These are phyloP conservation scores for Umbelopsis sp. DNA, from an alignment of 192 early-diverging fungal genomes.

Conservation along the genomic window DNA sequence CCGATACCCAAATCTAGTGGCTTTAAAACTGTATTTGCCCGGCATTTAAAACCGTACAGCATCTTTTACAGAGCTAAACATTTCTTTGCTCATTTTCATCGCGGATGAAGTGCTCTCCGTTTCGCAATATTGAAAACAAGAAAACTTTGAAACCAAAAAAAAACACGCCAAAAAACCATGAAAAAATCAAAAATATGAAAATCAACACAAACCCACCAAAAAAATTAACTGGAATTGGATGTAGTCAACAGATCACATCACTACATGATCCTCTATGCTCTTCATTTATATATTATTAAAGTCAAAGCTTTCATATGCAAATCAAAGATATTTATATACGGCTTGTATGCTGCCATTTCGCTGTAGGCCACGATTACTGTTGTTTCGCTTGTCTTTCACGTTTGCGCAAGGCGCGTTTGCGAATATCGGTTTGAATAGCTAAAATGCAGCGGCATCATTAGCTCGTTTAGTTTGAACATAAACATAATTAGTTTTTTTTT, in stretches of 20 bases:
- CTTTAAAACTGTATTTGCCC: constrained; percentile 6
- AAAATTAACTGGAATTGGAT: not conserved
- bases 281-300: not conserved
- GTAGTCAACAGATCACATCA: not conserved
- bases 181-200: not conserved
- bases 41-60: constrained; percentile 12
- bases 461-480: constrained; percentile 17
- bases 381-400: constrained; percentile 57
- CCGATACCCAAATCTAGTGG: not conserved
- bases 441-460: not conserved
- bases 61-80: constrained; percentile 16
- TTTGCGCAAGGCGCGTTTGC: constrained; percentile 76
- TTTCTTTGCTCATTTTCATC: constrained; percentile 20
- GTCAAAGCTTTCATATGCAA: not conserved
- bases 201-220: not conserved
- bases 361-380: constrained; percentile 26
- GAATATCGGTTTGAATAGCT: constrained; percentile 65
- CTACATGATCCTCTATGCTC: constrained; percentile 19
- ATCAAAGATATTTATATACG: constrained; percentile 2
- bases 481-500: not conserved
- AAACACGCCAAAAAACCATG: not conserved
- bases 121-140: not conserved
- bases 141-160: not conserved
- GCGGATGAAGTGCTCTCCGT: not conserved
- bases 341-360: constrained; percentile 8